A percentile compares a stretch with the other conserved stretches of the same genome.
Evolutionary conservation across 2,329 filamentous ascomycete genomes (phyloP).

Genomic region (Ophiocordyceps camponoti-saundersi): DNA sequence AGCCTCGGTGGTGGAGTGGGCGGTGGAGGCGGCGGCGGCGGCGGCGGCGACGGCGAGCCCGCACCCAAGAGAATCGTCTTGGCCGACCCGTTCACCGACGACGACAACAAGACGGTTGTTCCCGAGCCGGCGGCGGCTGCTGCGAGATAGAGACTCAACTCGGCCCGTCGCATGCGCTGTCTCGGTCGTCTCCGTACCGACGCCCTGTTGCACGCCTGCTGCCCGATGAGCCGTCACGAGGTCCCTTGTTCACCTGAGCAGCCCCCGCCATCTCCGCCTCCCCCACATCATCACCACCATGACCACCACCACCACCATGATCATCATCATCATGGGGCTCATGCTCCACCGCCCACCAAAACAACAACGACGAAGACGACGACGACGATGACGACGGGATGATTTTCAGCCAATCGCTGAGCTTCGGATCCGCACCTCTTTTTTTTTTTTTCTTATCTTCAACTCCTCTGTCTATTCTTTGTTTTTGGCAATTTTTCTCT

Average conservation of each 20-base stretch:
- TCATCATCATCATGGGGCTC: too few species aligned
- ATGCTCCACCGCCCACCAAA: too few species aligned
- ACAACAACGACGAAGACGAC: too few species aligned
- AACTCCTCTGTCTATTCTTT: not conserved
- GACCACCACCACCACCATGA: too few species aligned
- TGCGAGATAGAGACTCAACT: conserved; percentile 1
- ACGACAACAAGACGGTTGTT: conserved; percentile 9
- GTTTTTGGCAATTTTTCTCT: too few species aligned
- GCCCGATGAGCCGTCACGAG: not conserved
- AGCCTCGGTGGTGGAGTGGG: conserved; percentile 3
- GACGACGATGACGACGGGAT: too few species aligned
- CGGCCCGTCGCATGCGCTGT: not conserved
- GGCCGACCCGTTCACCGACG: conserved; percentile 21
- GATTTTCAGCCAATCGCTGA: too few species aligned
- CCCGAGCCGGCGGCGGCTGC: conserved; percentile 1
- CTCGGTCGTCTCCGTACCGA: not conserved
- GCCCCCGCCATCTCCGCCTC: too few species aligned
- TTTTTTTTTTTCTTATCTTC: not conserved
- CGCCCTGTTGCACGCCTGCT: not conserved
- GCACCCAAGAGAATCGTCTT: conserved; percentile 36
- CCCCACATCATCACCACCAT: too few species aligned
- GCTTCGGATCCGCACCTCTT: not conserved
- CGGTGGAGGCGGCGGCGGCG: conserved; percentile 13
- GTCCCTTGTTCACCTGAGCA: not conserved
- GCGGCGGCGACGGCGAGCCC: conserved; percentile 24